Evolutionary conservation across 495 filamentous ascomycete species (phyloP).

Genomic region (Monascus purpureus): DNA sequence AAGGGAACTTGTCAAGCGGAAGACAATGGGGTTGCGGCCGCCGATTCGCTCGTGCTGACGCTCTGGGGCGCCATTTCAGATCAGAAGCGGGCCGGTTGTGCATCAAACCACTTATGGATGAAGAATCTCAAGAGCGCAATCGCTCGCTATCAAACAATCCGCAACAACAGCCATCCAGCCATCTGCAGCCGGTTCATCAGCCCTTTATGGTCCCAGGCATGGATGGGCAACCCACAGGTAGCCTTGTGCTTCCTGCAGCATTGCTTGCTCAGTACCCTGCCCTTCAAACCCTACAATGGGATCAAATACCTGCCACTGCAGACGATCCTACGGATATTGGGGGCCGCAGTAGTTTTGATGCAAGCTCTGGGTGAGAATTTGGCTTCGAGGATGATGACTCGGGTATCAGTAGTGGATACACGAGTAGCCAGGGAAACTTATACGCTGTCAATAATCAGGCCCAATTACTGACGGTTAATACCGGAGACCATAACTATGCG

Average conservation of each 20-base stretch:
- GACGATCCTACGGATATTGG: conserved; percentile 62
- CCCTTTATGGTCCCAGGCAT: conserved; percentile 29
- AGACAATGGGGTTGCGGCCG: conserved; percentile 86
- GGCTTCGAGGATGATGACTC: conserved; percentile 38
- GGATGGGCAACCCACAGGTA: conserved; percentile 28
- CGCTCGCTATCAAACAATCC: conserved; percentile 52
- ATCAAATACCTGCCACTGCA: conserved; percentile 31
- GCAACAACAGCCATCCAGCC: conserved; percentile 23
- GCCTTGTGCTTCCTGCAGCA: conserved; percentile 69
- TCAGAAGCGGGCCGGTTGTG: conserved; percentile 91
- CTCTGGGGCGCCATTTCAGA: conserved; percentile 90
- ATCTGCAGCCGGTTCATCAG: conserved; percentile 28
- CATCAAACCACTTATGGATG: conserved; percentile 87
- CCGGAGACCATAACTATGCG: conserved; percentile 17
- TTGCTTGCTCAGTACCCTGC: conserved; percentile 86
- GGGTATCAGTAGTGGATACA: conserved; percentile 20
- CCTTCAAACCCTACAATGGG: conserved; percentile 72
- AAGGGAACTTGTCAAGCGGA: conserved; percentile 70
- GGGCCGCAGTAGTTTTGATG: conserved; percentile 79
- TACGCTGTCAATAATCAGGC: conserved; percentile 17
- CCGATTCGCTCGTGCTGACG: conserved; percentile 88
- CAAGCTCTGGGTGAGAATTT: conserved; percentile 53
- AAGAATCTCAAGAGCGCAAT: conserved; percentile 69
- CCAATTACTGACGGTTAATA: conserved; percentile 21
- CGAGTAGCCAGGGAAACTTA: conserved; percentile 17